phyloP scores from a whole-genome alignment of 2,329 filamentous ascomycete genomes.

The Hymenoscyphus infarciens region DNA sequence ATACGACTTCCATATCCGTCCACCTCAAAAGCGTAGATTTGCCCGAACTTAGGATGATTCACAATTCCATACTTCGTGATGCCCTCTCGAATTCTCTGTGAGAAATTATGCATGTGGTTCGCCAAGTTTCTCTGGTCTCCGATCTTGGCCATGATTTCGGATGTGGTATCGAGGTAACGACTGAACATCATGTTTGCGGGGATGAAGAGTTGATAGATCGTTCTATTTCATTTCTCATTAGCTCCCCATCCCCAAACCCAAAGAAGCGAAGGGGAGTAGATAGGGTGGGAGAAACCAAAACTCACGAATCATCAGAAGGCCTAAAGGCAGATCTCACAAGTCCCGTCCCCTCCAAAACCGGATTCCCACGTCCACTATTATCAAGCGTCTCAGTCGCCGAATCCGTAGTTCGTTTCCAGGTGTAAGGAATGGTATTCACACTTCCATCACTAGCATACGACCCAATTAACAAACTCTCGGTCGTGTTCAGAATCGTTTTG shows the following conservation, averaged over 20 bases:
- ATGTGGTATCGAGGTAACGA: slow-evolving; percentile 53
- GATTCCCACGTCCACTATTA: slow-evolving; percentile 75
- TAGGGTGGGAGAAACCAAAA: slow-evolving; percentile 8
- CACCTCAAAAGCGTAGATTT: slow-evolving; percentile 75
- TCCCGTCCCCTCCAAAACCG: slow-evolving; percentile 69
- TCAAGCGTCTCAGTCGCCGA: slow-evolving; percentile 76
- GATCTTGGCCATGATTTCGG: slow-evolving; percentile 50
- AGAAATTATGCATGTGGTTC: slow-evolving; percentile 53
- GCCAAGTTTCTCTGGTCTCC: slow-evolving; percentile 50
- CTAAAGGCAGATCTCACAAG: slow-evolving; percentile 85
- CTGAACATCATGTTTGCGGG: slow-evolving; percentile 86
- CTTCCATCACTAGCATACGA: slow-evolving; percentile 64
- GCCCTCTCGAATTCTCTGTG: slow-evolving; percentile 60
- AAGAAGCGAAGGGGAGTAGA: too few relatives aligned
- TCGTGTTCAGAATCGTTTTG: slow-evolving; percentile 62
- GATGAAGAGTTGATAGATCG: slow-evolving; percentile 81
- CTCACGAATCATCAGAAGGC: slow-evolving; percentile 78
- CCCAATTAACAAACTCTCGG: slow-evolving; percentile 66
- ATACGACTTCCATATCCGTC: slow-evolving; percentile 61
- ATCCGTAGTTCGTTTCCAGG: slow-evolving; percentile 70
- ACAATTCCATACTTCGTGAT: slow-evolving; percentile 71
- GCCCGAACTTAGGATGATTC: slow-evolving; percentile 55
- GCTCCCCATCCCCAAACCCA: too few relatives aligned
- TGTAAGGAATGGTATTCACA: slow-evolving; percentile 62
- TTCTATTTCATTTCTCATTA: slow-evolving; percentile 18